Evolutionary conservation across 2,329 filamentous ascomycete species (phyloP).

Genomic region (Aspergillus aculeatinus): DNA sequence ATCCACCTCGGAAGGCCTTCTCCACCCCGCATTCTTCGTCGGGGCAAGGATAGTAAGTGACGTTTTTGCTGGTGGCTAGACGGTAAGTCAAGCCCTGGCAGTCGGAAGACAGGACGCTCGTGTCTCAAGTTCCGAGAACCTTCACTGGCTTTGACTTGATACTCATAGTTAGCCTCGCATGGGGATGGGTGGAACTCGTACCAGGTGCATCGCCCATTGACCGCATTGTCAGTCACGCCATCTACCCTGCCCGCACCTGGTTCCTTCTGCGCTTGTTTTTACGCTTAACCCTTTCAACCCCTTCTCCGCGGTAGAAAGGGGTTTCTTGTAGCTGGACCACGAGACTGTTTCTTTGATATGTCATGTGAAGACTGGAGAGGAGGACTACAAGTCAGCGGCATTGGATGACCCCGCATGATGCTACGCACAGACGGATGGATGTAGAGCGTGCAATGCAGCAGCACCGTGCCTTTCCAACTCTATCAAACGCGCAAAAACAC

Average conservation of each 20-base stretch:
- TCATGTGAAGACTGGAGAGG: neutral
- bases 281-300: too few relatives aligned
- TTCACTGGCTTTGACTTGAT: neutral
- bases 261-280: too few relatives aligned
- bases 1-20: neutral
- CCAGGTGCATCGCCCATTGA: neutral
- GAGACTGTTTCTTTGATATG: neutral
- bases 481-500: too few relatives aligned
- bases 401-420: conserved; percentile 4
- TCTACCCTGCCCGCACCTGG: neutral
- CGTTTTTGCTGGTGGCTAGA: neutral
- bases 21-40: conserved; percentile 10
- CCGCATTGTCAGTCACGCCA: neutral
- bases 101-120: neutral
- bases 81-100: neutral
- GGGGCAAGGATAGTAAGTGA: conserved; percentile 1
- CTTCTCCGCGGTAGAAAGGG: too few relatives aligned
- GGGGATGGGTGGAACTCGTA: neutral
- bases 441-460: neutral
- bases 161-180: neutral
- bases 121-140: conserved; percentile 1
- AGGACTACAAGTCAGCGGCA: neutral
- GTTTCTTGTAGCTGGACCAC: too few relatives aligned
- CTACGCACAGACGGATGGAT: neutral
- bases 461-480: too few relatives aligned